Base-by-base conservation (phyloP, 306 rosid species). In the Cicer chorassanicum region DNA sequence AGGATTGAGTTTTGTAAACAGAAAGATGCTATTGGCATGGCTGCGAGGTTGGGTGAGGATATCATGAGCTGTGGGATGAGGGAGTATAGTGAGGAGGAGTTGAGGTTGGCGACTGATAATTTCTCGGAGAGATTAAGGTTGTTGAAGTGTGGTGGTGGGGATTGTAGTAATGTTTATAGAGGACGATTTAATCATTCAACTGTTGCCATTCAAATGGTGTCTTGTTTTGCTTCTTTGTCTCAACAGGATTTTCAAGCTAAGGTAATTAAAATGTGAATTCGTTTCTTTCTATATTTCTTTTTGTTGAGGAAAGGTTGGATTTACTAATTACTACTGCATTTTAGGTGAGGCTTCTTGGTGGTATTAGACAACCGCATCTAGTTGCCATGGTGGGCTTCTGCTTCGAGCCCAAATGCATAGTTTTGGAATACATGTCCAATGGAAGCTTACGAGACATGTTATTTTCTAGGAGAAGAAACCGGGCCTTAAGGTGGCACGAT, bases 1-100 rank as follows among this genome's bases (percentile, higher is more conserved):
- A 86, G 97, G 80, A 80, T 93, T 3, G 93, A 88, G 77, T 91
- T 89, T 43, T 90, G 95, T 60, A 90, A 74, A 62, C 87, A 90
- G 5, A 86, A 81, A 70, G 97, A 93, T 49, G 97, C 89, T 7
- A 89, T 91, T 6, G 91, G 91, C 55, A 91, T 78, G 87, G 84
- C 79, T 0, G 78, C 78, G 1, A 81, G 82, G 82, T 12, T 82
- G 7, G 69, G 51, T 1, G 87, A 87, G n/a, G 12, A 46, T 1
- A 10, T 7, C 49, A 57, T 44, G 7, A 38, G 73, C 6, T 85
- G 82, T n/a, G 34, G 70, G 21, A 80, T 84, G 19, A 87, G 92
- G 74, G 93, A 78, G 81, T 93, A 89, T 70, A 81, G 86, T 1
- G 68, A 55, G 2, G 88, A 86, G 38, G 98, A 93, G 70, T 29